Evolutionary conservation across 345 rosid species (phyloP), one percentile per base, ranked within the genome.

Genomic region (sweet orange (Citrus sinensis)): DNA sequence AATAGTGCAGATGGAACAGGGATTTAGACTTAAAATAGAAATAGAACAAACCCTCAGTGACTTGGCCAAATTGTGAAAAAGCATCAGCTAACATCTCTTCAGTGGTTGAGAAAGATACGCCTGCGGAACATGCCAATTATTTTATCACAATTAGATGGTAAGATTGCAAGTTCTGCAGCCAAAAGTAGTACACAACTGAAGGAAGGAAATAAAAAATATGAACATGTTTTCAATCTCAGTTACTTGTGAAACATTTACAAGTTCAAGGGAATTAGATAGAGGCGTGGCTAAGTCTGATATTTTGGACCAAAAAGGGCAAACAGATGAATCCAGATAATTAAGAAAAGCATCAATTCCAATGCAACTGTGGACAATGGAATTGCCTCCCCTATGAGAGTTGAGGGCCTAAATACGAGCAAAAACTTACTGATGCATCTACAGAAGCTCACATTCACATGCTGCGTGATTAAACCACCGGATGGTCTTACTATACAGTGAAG

Each of bases 1-100:
- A 37, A 70, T 22, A 7, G 34, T 34, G 17, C 34, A 30, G 25
- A 60, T 16, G 49, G 49, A 42, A 68, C 17, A 8, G 34, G 49
- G 4, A 7, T 59, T 64, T 7, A 17, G 63, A 30, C 42, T 22
- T 27, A n/a, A 49, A 64, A 9, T 10, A 78, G 16, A 77, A 71
- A 19, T 60, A 67, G 61, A 61, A 74, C 77, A 66, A 54, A 92
- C 96, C 91, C 82, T 74, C 83, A 10, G 85, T 71, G 59, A 91
- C 89, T 77, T 80, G 59, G 27, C 96, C 96, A 71, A 75, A 89
- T 78, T 87, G 81, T 70, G 95, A 85, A 87, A 92, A 90, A 54
- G 88, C 89, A 75, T 86, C 56, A 1, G 84, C 68, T 79, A 92
- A 80, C 24, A 74, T 70, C 35, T 79, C 78, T 69, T 86, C 82